Conservation (phyloP, 768 basidiomycete genomes). For the Phanerochaete carnosa region DNA sequence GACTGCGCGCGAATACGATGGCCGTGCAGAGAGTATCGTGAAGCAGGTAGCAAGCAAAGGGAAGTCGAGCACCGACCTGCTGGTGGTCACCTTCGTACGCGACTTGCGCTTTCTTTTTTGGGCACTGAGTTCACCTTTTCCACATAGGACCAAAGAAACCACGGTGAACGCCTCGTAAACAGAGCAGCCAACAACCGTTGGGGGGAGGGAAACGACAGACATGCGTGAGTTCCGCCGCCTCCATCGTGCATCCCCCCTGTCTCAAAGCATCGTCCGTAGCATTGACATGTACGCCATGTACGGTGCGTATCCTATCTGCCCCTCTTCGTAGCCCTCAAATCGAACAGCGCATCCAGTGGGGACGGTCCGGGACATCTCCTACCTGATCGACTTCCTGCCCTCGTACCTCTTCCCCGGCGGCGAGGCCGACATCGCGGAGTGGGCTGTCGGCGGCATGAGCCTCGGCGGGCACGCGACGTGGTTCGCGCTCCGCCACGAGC, state of each 20-base stretch:
- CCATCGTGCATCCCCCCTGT: not conserved
- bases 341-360: conserved; percentile 38
- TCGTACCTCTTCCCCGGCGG: conserved; percentile 67
- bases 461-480: conserved; percentile 86
- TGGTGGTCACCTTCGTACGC: conserved; percentile 46
- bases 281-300: conserved; percentile 49
- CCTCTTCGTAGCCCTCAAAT: not conserved
- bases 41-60: conserved; percentile 18
- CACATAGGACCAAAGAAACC: conserved; percentile 50
- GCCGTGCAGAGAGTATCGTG: conserved; percentile 32
- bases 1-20: conserved; percentile 27
- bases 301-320: conserved; percentile 26
- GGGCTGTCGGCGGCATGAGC: conserved; percentile 72
- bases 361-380: conserved; percentile 71
- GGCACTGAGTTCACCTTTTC: not conserved
- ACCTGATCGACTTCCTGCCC: conserved; percentile 78
- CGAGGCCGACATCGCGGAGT: conserved; percentile 59
- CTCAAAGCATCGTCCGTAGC: conserved; percentile 11
- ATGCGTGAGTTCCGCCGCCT: conserved; percentile 33
- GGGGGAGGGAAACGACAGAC: conserved; percentile 32
- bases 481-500: conserved; percentile 47
- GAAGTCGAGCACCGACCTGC: conserved; percentile 33
- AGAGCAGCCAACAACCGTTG: conserved; percentile 35
- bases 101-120: not conserved
- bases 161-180: conserved; percentile 40